phyloP scores from a whole-genome alignment of 2,329 filamentous ascomycete genomes.

The Leptographium flavum region DNA sequence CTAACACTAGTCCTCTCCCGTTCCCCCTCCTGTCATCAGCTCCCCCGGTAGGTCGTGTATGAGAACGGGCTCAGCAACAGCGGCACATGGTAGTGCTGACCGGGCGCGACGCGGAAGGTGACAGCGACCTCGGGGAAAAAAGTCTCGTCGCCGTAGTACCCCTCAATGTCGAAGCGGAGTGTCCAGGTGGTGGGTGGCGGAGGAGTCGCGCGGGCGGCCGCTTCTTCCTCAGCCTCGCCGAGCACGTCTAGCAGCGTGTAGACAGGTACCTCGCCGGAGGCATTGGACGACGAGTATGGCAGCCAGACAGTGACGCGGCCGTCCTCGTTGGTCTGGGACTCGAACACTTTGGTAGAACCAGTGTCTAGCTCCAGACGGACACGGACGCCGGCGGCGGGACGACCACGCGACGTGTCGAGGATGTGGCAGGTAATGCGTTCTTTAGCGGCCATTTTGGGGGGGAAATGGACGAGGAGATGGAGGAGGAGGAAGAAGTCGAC shows the following conservation, averaged over 20 bases:
- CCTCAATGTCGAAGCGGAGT: conserved; percentile 57
- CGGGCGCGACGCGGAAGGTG: conserved; percentile 33
- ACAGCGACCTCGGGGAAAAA: conserved; percentile 48
- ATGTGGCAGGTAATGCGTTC: conserved; percentile 75
- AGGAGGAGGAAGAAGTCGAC: no score
- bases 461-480: neutral
- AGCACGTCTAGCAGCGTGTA: conserved; percentile 45
- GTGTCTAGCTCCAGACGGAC: conserved; percentile 44
- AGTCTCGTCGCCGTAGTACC: conserved; percentile 51
- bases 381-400: conserved; percentile 50
- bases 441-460: conserved; percentile 19
- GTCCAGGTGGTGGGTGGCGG: conserved; percentile 41
- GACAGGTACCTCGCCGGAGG: conserved; percentile 40
- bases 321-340: conserved; percentile 59
- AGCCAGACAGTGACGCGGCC: conserved; percentile 60
- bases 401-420: conserved; percentile 66
- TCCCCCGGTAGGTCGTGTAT: conserved; percentile 72
- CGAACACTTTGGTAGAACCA: conserved; percentile 36
- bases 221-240: conserved; percentile 19
- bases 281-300: conserved; percentile 35
- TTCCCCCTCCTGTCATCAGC: conserved; percentile 26
- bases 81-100: conserved; percentile 67
- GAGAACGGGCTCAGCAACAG: conserved; percentile 64
- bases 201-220: conserved; percentile 10
- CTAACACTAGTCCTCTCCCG: neutral